Conservation (phyloP, 371 early-diverging fungal species). For the Mucor indicus region DNA sequence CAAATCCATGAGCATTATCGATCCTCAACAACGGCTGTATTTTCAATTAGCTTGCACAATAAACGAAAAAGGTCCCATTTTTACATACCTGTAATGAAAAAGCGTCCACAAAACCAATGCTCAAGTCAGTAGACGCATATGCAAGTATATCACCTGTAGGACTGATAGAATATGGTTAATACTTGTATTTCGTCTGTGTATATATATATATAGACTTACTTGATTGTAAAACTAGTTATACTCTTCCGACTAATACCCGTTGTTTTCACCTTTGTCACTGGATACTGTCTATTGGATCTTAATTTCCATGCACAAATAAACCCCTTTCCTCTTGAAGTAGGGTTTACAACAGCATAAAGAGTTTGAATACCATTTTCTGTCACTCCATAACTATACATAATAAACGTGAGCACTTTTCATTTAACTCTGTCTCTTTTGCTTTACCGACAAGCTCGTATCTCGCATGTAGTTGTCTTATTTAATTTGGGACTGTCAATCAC, state of each 20-base stretch:
- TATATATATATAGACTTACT: constrained; percentile 13
- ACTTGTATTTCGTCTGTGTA: background rate
- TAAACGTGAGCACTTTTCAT: background rate
- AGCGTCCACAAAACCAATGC: constrained; percentile 56
- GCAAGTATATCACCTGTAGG: constrained; percentile 55
- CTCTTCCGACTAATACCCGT: constrained; percentile 32
- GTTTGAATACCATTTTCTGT: constrained; percentile 4
- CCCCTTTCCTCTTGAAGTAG: constrained; percentile 22
- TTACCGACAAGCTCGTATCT: constrained; percentile 50
- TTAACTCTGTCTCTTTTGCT: background rate
- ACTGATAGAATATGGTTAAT: constrained; percentile 31
- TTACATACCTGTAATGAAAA: constrained; percentile 48
- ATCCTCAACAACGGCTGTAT: background rate
- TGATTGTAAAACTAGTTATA: constrained; percentile 34
- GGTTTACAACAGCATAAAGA: constrained; percentile 40
- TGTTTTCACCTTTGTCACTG: constrained; percentile 22
- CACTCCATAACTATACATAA: background rate
- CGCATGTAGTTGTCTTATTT: constrained; percentile 44
- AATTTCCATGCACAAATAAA: constrained; percentile 39
- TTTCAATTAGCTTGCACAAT: too few species aligned
- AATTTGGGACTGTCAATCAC: constrained; percentile 60
- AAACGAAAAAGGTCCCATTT: background rate
- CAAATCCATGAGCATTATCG: constrained; percentile 40
- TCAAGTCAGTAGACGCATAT: constrained; percentile 55
- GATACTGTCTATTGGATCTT: constrained; percentile 10